phyloP scores from a whole-genome alignment of 163 green algal genomes.

The Chloromonas sp. region DNA sequence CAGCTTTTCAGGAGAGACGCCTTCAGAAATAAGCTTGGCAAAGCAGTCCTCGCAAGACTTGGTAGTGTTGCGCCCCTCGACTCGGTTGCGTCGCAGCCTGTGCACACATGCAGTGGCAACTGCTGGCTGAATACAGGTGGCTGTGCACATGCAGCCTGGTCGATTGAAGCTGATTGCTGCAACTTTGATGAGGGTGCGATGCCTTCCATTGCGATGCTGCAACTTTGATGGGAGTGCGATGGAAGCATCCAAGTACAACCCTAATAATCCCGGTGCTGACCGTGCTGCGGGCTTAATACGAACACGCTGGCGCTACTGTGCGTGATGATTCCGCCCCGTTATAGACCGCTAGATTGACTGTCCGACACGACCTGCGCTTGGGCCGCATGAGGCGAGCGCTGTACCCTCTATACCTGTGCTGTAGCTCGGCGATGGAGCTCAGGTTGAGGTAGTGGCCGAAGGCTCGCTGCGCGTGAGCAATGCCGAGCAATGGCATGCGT shows the following conservation, averaged over 20 bases:
- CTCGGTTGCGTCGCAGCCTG: slow-evolving; percentile 69
- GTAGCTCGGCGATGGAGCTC: slow-evolving; percentile 82
- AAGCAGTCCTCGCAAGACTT: slow-evolving; percentile 76
- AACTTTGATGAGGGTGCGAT: no score
- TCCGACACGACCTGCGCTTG: no score
- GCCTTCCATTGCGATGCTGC: no score
- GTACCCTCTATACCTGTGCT: slow-evolving; percentile 53
- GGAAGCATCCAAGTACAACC: no score
- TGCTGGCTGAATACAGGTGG: not conserved
- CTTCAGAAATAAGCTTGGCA: slow-evolving; percentile 57
- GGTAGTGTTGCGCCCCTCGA: slow-evolving; percentile 34
- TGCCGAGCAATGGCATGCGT: not conserved
- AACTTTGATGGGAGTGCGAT: no score
- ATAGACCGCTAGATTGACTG: no score
- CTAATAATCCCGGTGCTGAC: no score
- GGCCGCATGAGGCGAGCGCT: no score
- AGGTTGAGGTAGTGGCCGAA: slow-evolving; percentile 89
- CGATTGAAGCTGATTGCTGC: no score
- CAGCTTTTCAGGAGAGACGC: slow-evolving; percentile 62
- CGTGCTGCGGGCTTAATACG: no score
- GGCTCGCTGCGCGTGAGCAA: slow-evolving; percentile 40
- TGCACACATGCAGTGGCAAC: not conserved
- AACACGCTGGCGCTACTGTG: no score
- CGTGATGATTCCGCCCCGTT: no score
- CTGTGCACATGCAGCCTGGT: not conserved